Percentiles rank a stretch among this genome's conserved stretches.
phyloP scores from a whole-genome alignment of 768 basidiomycete genomes.

The Termitomyces titanicus region DNA sequence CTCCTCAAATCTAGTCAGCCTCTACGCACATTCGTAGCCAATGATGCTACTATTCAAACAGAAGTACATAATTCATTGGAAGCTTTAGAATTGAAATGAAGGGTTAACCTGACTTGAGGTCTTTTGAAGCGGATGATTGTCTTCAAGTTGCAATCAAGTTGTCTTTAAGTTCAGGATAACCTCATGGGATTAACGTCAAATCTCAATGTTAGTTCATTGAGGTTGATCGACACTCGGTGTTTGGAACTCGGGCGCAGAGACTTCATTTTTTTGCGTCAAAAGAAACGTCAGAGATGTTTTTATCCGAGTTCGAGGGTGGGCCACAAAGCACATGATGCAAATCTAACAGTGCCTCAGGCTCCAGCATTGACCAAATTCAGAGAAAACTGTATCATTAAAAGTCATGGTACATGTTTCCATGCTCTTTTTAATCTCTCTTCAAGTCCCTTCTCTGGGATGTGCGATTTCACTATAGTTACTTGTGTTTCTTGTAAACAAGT shows the following conservation, averaged over 20 bases:
- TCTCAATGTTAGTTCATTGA: background rate
- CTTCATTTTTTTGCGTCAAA: background rate
- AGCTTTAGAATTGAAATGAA: background rate
- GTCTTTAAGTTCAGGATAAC: background rate
- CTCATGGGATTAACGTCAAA: background rate
- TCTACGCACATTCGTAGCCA: background rate
- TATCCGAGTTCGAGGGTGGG: background rate
- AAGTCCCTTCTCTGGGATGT: background rate
- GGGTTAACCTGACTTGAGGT: background rate
- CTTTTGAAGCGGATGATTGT: background rate
- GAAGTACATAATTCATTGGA: too few species aligned
- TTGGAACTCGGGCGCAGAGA: background rate
- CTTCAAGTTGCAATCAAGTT: too few species aligned
- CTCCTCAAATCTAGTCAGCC: background rate
- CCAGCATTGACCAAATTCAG: background rate
- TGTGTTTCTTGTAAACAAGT: background rate
- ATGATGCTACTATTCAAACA: background rate
- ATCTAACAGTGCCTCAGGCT: background rate
- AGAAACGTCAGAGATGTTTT: background rate
- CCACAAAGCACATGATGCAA: background rate
- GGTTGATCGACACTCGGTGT: background rate
- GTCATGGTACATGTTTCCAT: background rate
- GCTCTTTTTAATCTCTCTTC: background rate
- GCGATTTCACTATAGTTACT: background rate
- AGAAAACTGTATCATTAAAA: background rate